phyloP scores from a whole-genome alignment of 1,284 basidiomycete genomes.

The Phlebopus sp. region DNA sequence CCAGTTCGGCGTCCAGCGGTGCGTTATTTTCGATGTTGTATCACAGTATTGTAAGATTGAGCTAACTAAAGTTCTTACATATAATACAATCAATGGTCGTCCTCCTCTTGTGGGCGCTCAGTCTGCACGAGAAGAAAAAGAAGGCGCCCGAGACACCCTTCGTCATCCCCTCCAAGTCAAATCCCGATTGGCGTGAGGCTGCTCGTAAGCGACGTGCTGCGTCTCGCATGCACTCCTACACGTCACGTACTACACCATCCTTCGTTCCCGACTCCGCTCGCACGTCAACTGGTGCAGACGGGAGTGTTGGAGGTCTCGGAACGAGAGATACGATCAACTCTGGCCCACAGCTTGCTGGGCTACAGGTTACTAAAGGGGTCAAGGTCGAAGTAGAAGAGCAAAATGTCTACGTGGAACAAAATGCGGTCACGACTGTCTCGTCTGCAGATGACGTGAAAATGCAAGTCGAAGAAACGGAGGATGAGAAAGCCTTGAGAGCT shows the following conservation, averaged over 20 bases:
- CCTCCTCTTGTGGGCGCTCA: constrained; percentile 22
- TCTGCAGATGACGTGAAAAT: constrained; percentile 19
- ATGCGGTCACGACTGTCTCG: constrained; percentile 26
- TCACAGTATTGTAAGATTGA: constrained; percentile 10
- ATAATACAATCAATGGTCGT: background rate
- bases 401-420: constrained; percentile 14
- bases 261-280: constrained; percentile 68
- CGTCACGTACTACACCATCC: constrained; percentile 26
- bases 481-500: constrained; percentile 71
- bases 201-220: constrained; percentile 51
- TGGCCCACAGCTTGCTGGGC: constrained; percentile 60
- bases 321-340: constrained; percentile 67
- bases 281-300: constrained; percentile 65
- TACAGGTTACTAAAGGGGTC: constrained; percentile 49
- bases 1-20: constrained; percentile 71
- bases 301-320: constrained; percentile 77
- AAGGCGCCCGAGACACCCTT: constrained; percentile 59
- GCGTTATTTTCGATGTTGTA: constrained; percentile 40
- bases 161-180: constrained; percentile 80
- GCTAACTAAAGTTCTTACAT: constrained; percentile 22
- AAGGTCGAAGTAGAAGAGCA: constrained; percentile 30
- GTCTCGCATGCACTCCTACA: constrained; percentile 12
- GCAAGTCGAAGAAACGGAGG: constrained; percentile 54
- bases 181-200: constrained; percentile 84
- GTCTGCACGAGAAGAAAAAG: constrained; percentile 43